Evolutionary conservation across 805 yeast genomes (phyloP), one percentile per base, ranked within the genome.

Genomic region (Pichia eremophila): DNA sequence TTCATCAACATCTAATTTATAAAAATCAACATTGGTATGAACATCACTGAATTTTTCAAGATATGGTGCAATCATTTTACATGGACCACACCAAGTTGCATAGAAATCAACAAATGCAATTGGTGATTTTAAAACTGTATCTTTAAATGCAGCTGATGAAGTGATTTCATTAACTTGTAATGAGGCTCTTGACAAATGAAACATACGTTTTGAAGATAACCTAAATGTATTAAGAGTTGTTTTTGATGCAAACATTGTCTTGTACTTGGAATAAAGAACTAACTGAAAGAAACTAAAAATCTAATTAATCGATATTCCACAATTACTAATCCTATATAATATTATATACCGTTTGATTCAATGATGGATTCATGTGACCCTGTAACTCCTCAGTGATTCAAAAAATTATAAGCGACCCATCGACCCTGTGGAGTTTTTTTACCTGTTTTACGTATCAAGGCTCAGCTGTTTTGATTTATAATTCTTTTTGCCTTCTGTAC

Each of bases 81-180:
- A 82, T n/a, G 88, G 88, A 8, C 83, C 86, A 63, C 88, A 82
- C 88, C 88, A 82, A 11, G 79, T 74, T 32, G 88, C 87, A 62
- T 73, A 79, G 61, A 81, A 82, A 60, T 82, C 87, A 44, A 81
- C 74, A 2, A 81, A 67, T 2, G 81, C 68, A 36, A 77, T 61
- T 48, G 74, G 70, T 35, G 67, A 62, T 12, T 60, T 51, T 32
- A 61, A 52, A 40, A 68, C 65, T 4, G 63, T 55, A 6, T 56
- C 50, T 40, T 66, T 63, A 58, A 73, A 74, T 29, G 69, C 70
- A 8, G 57, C 45, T 22, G 70, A 46, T 2, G 60, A 49, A 2
- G 57, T 49, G 15, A 74, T 52, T 47, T 71, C 71, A 22, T 60
- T 57, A 45, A 74, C 69, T 25, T 46, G 38, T 9, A 46, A 12